Conservation (phyloP, 2,329 filamentous ascomycete genomes). For the Cucurbitaria berberidis region DNA sequence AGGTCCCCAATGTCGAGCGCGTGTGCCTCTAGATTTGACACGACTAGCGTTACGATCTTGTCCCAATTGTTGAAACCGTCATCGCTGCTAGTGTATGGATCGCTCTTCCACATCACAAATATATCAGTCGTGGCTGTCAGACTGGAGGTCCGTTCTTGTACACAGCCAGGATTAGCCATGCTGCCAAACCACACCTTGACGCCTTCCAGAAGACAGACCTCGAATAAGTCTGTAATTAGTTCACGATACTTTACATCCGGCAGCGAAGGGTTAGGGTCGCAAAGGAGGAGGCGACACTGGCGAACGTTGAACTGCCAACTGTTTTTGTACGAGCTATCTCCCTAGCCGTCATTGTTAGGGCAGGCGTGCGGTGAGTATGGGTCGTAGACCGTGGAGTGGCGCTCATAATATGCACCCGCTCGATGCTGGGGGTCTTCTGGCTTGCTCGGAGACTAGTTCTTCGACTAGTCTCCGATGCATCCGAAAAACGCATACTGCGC, state of each 20-base stretch:
- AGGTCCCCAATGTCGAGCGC: conserved; percentile 13
- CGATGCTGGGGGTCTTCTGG: conserved; percentile 14
- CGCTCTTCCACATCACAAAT: conserved; percentile 9
- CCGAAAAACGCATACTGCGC: no score
- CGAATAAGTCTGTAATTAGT: conserved; percentile 4
- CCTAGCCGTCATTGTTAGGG: conserved; percentile 10
- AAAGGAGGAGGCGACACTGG: conserved; percentile 19
- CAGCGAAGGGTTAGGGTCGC: neutral
- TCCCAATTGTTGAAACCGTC: conserved; percentile 10
- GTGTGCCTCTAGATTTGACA: conserved; percentile 7
- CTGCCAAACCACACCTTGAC: conserved; percentile 2
- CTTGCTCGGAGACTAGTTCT: conserved; percentile 8
- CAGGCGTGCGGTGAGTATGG: conserved; percentile 14
- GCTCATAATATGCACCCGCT: neutral
- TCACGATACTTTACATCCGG: conserved; percentile 11
- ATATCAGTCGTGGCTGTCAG: conserved; percentile 7
- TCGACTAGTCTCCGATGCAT: no score
- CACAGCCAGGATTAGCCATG: neutral
- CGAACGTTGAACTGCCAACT: conserved; percentile 12
- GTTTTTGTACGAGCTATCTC: conserved; percentile 11
- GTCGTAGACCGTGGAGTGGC: conserved; percentile 5
- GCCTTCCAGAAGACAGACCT: conserved; percentile 2
- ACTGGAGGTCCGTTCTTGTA: neutral
- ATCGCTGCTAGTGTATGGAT: neutral
- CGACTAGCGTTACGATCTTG: neutral